Conservation (phyloP, 2,329 filamentous ascomycete species). For the Drechslerella coelobrocha region DNA sequence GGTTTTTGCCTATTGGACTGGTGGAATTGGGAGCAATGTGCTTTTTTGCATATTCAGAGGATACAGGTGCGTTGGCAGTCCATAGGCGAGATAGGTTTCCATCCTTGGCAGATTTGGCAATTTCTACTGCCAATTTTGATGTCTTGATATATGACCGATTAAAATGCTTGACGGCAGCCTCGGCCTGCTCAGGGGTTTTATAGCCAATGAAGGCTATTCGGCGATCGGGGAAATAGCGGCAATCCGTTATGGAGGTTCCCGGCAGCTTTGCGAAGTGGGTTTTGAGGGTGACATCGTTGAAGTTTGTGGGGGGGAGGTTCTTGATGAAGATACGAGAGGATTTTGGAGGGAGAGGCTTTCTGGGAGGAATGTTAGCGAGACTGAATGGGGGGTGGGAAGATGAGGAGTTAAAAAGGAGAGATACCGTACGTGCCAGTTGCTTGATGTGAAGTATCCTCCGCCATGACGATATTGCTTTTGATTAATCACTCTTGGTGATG, state of each 20-base stretch:
- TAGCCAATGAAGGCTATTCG: constrained; percentile 96
- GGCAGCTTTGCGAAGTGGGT: constrained; percentile 81
- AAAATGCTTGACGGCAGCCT: constrained; percentile 88
- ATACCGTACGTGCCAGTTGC: constrained; percentile 47
- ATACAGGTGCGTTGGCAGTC: constrained; percentile 56
- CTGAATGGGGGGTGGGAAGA: constrained; percentile 31
- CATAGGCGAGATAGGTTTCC: constrained; percentile 57
- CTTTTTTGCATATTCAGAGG: constrained; percentile 55
- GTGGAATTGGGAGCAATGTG: constrained; percentile 29
- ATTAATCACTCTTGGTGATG: not conserved
- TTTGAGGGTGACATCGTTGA: constrained; percentile 82
- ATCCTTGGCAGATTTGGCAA: constrained; percentile 72
- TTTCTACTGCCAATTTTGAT: constrained; percentile 89
- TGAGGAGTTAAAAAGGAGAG: constrained; percentile 6
- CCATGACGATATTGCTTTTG: constrained; percentile 5
- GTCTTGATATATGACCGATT: constrained; percentile 94
- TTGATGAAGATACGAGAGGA: constrained; percentile 79
- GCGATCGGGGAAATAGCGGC: constrained; percentile 86
- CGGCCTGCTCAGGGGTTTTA: constrained; percentile 79
- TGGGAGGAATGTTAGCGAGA: constrained; percentile 31
- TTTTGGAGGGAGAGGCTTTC: constrained; percentile 31
- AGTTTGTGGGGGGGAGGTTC: constrained; percentile 77
- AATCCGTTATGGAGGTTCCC: constrained; percentile 77
- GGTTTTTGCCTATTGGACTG: constrained; percentile 55
- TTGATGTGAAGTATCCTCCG: constrained; percentile 16